phyloP scores from a whole-genome alignment of 352 stramenopile genomes.

The Globisporangium paroecandrum region DNA sequence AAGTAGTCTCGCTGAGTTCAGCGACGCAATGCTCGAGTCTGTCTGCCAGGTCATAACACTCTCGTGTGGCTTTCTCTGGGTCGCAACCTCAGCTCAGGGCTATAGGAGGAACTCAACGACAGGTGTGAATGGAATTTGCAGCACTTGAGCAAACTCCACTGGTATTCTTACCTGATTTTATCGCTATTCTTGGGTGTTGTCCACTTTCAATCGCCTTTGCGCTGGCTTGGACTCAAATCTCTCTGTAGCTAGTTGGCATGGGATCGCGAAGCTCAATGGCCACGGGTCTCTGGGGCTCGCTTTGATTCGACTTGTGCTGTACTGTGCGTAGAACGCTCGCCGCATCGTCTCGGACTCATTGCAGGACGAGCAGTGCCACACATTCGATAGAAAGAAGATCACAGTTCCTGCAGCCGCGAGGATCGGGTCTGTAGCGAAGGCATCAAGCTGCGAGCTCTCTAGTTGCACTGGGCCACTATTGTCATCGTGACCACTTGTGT shows the following conservation, averaged over 20 bases:
- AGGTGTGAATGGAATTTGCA: not conserved
- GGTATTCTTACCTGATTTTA: not conserved
- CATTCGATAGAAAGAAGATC: slow-evolving; percentile 66
- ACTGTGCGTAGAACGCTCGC: slow-evolving; percentile 75
- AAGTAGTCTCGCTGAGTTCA: not conserved
- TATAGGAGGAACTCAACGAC: not conserved
- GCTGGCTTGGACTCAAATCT: not conserved
- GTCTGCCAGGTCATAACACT: not conserved
- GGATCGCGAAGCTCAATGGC: slow-evolving; percentile 72
- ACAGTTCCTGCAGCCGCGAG: slow-evolving; percentile 35
- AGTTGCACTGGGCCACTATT: not conserved
- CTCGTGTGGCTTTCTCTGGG: not conserved
- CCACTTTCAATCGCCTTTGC: not conserved
- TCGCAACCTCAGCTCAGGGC: not conserved
- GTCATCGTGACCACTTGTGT: not conserved
- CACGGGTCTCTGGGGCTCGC: slow-evolving; percentile 27
- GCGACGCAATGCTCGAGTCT: not conserved
- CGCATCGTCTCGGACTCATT: slow-evolving; percentile 42
- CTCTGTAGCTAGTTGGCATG: slow-evolving; percentile 18
- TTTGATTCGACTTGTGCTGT: slow-evolving; percentile 47
- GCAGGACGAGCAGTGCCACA: slow-evolving; percentile 68
- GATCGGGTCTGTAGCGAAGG: slow-evolving; percentile 29
- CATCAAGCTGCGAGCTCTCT: slow-evolving; percentile 1
- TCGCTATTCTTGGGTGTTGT: slow-evolving; percentile 5
- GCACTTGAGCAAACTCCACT: not conserved